phyloP scores from a whole-genome alignment of 2,329 filamentous ascomycete genomes.

The Blastomyces parvus region DNA sequence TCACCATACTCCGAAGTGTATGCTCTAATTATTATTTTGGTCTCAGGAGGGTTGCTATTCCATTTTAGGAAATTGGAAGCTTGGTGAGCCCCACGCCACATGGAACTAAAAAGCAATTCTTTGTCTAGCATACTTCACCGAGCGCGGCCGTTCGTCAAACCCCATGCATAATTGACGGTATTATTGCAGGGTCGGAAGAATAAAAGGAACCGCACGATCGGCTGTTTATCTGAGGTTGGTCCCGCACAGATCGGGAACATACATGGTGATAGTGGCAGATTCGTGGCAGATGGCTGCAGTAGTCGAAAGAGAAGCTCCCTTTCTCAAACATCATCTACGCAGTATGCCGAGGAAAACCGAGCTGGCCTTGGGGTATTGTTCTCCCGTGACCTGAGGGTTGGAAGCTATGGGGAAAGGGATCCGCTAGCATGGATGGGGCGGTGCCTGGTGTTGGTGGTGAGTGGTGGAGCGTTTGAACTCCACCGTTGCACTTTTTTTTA shows the following conservation, averaged over 20 bases:
- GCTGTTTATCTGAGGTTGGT: neutral
- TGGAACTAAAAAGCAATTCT: neutral
- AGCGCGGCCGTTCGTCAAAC: neutral
- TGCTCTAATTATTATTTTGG: too few species aligned
- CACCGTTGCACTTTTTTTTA: constrained; percentile 8
- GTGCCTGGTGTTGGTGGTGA: neutral
- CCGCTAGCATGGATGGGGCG: too few species aligned
- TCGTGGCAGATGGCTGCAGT: too few species aligned
- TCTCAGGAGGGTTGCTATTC: neutral
- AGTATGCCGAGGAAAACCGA: neutral
- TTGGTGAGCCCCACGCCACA: neutral
- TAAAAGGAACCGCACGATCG: neutral
- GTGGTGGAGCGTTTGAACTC: neutral
- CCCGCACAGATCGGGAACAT: neutral
- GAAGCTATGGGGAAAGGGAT: neutral
- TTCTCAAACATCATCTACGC: neutral
- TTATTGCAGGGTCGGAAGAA: neutral
- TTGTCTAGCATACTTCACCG: neutral
- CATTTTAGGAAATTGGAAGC: neutral
- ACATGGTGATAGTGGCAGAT: neutral
- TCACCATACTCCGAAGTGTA: too few species aligned
- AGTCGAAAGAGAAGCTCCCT: neutral
- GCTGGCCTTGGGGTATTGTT: neutral
- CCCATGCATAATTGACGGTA: neutral
- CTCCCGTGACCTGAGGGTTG: neutral